A percentile compares a stretch with the other conserved stretches of the same genome.
These are phyloP conservation scores for Thermomyces lanuginosus DNA, from an alignment of 2,329 filamentous ascomycete genomes.

Conservation along the genomic window DNA sequence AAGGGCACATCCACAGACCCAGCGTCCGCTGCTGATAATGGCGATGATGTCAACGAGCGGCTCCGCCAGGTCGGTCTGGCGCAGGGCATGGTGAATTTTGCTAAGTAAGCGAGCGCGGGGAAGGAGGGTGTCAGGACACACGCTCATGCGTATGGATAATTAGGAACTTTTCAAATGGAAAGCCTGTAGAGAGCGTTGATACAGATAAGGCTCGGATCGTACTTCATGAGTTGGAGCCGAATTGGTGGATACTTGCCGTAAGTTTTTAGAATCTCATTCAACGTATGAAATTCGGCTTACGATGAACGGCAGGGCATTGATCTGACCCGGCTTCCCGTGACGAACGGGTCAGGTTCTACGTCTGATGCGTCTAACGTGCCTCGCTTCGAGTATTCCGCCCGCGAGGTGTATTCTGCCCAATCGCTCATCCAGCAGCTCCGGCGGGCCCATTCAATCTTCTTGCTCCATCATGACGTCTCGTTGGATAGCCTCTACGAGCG, in stretches of 20 bases:
- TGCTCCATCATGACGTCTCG: constrained; percentile 69
- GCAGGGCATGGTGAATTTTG: constrained; percentile 91
- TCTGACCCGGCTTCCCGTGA: constrained; percentile 54
- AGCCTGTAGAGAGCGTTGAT: constrained; percentile 68
- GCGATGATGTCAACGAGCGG: constrained; percentile 65
- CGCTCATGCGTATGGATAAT: constrained; percentile 5
- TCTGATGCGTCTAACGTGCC: constrained; percentile 25
- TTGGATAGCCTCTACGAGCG: constrained; percentile 54
- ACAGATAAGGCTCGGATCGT: constrained; percentile 78
- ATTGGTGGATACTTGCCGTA: constrained; percentile 93
- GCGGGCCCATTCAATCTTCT: constrained; percentile 67
- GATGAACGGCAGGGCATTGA: constrained; percentile 49
- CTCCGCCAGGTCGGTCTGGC: constrained; percentile 87
- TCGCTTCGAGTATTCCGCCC: constrained; percentile 63
- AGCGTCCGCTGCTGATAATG: constrained; percentile 12
- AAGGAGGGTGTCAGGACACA: constrained; percentile 7
- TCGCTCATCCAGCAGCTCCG: constrained; percentile 66
- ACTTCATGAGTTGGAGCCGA: constrained; percentile 68
- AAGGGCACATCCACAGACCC: constrained; percentile 6
- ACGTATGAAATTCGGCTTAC: constrained; percentile 2
- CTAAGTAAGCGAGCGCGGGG: constrained; percentile 41
- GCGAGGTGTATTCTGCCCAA: constrained; percentile 70
- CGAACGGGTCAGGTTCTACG: constrained; percentile 28
- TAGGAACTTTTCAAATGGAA: constrained; percentile 65
- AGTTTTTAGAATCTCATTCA: constrained; percentile 17